Conservation (phyloP, 768 basidiomycete genomes). For the Phylloporus rhodoxanthus region DNA sequence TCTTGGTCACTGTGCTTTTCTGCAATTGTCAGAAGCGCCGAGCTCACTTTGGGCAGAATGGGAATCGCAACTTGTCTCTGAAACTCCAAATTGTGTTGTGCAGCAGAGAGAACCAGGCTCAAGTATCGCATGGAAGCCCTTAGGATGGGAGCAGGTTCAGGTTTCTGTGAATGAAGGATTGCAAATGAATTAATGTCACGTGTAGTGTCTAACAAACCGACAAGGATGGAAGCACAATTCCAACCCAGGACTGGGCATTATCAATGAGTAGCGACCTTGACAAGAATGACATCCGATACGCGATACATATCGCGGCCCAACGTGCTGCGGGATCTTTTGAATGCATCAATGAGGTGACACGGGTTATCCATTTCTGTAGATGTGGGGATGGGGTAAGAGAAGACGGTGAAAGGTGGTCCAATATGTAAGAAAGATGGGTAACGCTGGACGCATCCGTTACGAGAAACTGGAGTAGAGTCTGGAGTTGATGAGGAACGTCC, state of each 20-base stretch:
- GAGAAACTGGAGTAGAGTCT: constrained; percentile 61
- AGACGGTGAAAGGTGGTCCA: constrained; percentile 49
- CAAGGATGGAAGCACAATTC: constrained; percentile 55
- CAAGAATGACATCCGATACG: constrained; percentile 54
- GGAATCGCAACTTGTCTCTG: constrained; percentile 73
- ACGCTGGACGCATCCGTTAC: constrained; percentile 62
- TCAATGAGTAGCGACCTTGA: constrained; percentile 63
- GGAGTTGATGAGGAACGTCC: constrained; percentile 50
- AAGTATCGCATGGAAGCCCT: constrained; percentile 65
- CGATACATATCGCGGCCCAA: constrained; percentile 77
- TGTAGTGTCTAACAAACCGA: constrained; percentile 49
- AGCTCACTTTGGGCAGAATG: constrained; percentile 64
- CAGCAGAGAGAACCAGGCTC: constrained; percentile 52
- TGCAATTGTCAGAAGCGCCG: constrained; percentile 49
- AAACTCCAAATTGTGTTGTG: constrained; percentile 65
- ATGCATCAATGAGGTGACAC: constrained; percentile 68
- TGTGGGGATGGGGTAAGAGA: constrained; percentile 58
- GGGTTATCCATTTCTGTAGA: constrained; percentile 67
- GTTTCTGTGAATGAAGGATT: constrained; percentile 45
- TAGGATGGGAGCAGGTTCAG: constrained; percentile 52
- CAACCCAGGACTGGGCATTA: constrained; percentile 67
- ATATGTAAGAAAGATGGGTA: constrained; percentile 51
- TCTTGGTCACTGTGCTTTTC: constrained; percentile 48
- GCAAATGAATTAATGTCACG: constrained; percentile 10
- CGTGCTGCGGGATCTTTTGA: constrained; percentile 71